Conservation (phyloP, 2,329 filamentous ascomycete genomes). For the Kalmusia sp. region DNA sequence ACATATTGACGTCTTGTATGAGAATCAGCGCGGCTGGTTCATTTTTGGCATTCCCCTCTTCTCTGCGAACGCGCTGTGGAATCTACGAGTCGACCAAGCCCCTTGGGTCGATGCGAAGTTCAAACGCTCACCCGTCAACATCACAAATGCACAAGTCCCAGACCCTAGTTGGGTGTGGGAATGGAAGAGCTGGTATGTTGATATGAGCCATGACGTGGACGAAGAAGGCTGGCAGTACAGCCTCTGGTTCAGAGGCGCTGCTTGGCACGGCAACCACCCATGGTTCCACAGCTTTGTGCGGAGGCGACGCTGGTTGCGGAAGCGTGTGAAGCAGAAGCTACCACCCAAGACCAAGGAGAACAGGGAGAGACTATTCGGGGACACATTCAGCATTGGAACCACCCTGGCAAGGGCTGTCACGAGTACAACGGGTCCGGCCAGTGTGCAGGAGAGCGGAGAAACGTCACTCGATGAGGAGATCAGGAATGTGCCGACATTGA, state of each 20-base stretch:
- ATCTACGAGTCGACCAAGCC: conserved; percentile 80
- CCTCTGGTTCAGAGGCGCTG: conserved; percentile 72
- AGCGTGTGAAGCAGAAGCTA: conserved; percentile 71
- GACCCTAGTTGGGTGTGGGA: conserved; percentile 96
- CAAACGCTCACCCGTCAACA: conserved; percentile 69
- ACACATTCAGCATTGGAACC: conserved; percentile 47
- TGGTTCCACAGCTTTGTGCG: conserved; percentile 98
- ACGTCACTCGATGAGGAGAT: conserved; percentile 62
- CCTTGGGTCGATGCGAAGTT: conserved; percentile 77
- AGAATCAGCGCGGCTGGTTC: conserved; percentile 92
- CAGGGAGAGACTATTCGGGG: conserved; percentile 44
- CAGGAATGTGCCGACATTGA: conserved; percentile 70
- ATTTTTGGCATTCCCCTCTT: conserved; percentile 91
- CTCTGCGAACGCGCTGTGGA: conserved; percentile 76
- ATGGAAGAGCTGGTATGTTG: conserved; percentile 74
- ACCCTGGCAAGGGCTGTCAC: conserved; percentile 37
- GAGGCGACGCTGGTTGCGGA: conserved; percentile 84
- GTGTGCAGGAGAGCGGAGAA: conserved; percentile 22
- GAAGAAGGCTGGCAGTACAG: conserved; percentile 97
- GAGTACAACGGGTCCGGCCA: conserved; percentile 45
- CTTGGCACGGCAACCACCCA: conserved; percentile 84
- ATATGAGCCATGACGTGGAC: conserved; percentile 83
- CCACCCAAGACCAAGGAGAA: conserved; percentile 42
- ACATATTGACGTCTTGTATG: conserved; percentile 83
- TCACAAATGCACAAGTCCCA: conserved; percentile 87